phyloP scores from a whole-genome alignment of 2,329 filamentous ascomycete genomes.

The Alternaria brassicae region DNA sequence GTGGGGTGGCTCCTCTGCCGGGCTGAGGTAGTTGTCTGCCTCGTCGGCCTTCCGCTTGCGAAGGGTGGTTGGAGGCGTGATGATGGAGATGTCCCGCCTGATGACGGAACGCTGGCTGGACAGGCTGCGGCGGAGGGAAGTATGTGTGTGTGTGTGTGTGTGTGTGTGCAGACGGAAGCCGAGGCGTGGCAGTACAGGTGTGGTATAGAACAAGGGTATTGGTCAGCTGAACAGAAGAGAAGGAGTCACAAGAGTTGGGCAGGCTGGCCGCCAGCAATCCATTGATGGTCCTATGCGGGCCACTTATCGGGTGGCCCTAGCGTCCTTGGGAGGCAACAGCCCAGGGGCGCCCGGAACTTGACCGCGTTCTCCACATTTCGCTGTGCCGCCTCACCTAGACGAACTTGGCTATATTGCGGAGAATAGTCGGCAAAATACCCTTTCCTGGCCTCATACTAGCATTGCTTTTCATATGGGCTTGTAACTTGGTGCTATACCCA shows the following conservation, averaged over 20 bases:
- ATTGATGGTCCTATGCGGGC: slow-evolving; percentile 14
- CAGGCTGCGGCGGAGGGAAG: slow-evolving; percentile 38
- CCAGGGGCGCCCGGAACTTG: slow-evolving; percentile 4
- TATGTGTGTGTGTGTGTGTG: slow-evolving; percentile 12
- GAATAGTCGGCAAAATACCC: background rate
- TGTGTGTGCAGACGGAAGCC: slow-evolving; percentile 8
- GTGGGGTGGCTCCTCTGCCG: slow-evolving; percentile 40
- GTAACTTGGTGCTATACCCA: background rate
- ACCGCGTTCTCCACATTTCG: slow-evolving; percentile 10
- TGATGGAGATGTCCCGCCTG: slow-evolving; percentile 47
- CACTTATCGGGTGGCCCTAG: slow-evolving; percentile 6
- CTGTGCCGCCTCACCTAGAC: background rate
- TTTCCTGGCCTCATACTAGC: background rate
- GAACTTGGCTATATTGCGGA: background rate
- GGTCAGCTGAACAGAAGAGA: slow-evolving; percentile 8
- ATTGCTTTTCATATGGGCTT: background rate
- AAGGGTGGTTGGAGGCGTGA: slow-evolving; percentile 45
- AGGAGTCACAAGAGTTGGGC: slow-evolving; percentile 3
- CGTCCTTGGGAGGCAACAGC: slow-evolving; percentile 12
- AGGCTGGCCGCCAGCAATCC: slow-evolving; percentile 2
- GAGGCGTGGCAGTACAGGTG: slow-evolving; percentile 11
- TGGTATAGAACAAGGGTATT: slow-evolving; percentile 10
- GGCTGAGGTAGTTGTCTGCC: slow-evolving; percentile 35
- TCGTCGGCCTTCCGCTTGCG: slow-evolving; percentile 52
- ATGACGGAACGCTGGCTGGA: slow-evolving; percentile 49